Base-by-base conservation (phyloP, 1,284 basidiomycete genomes). In the Boletus mariae region DNA sequence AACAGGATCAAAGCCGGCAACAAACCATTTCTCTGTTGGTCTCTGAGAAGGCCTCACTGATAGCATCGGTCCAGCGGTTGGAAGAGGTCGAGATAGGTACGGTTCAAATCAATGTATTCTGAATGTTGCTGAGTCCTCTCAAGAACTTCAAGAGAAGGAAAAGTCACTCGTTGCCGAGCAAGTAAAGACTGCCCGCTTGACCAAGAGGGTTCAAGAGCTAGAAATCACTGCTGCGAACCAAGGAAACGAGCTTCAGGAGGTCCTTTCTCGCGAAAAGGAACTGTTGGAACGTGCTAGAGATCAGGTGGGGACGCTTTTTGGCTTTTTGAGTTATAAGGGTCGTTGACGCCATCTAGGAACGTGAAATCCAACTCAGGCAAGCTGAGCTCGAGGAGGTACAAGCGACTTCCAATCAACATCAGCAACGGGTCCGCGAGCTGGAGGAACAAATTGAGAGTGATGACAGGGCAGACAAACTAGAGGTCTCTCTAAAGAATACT, bases 391-490 rank as follows among this genome's bases (percentile, higher is more conserved):
- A 75, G 40, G 82, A 85, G 45, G 66, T 80, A 31, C 80, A 77
- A 47, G 71, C 76, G 31, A 75, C 83, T 56, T 74, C 80, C 4
- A 79, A 80, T 52, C 73, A 79, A 41, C 75, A 77, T 57, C 75
- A 80, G 54, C 77, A 80, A 45, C 75, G 80, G 53, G 75, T 84
- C 23, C 82, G 80, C 29, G 87, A 90, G 60, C 69, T 92, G 29
- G 82, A 89, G 61, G 90, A 91, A 59, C 87, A 89, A 58, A 85
- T 91, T 26, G 81, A 91, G 65, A 83, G 80, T 57, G 89, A 92
- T 62, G 88, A 92, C 67, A 83, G 87, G 34, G 83, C 83, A 20
- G 89, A 90, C 60, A 76, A 78, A 41, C 69, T 91, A 37, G 88
- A 91, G 62, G 71, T 73, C 42, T 85, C 84, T 4, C 70, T 92